These are phyloP conservation scores for Tolypocladium ophioglossoides DNA, from an alignment of 2,329 filamentous ascomycete genomes.

Conservation along the genomic window DNA sequence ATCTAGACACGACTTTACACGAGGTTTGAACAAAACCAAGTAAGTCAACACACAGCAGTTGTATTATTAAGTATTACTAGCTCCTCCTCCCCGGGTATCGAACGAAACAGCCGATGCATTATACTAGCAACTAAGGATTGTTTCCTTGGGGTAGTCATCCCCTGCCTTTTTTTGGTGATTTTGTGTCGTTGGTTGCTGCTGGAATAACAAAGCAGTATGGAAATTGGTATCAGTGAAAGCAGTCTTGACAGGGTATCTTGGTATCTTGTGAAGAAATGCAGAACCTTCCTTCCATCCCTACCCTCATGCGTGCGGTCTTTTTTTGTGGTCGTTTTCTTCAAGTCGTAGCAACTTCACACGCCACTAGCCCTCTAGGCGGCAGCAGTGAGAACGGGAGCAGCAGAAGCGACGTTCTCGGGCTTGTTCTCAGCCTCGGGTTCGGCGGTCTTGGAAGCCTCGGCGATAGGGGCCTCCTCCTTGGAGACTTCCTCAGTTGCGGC, in stretches of 20 bases:
- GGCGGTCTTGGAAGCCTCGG: constrained; percentile 13
- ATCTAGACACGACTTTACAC: too few relatives aligned
- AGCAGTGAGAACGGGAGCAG: constrained; percentile 38
- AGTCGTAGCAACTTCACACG: constrained; percentile 14
- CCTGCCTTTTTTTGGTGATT: constrained; percentile 12
- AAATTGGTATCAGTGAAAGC: constrained; percentile 34
- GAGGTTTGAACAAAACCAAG: neutral
- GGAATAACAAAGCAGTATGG: constrained; percentile 17
- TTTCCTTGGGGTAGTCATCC: neutral
- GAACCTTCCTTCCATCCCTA: constrained; percentile 38
- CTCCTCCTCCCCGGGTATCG: constrained; percentile 28
- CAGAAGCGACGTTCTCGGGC: constrained; percentile 27
- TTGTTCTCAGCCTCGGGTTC: constrained; percentile 28
- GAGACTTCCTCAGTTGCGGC: constrained; percentile 16
- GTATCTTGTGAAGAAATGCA: constrained; percentile 42
- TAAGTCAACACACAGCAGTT: constrained; percentile 22
- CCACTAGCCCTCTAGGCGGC: constrained; percentile 33
- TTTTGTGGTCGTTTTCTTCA: constrained; percentile 13
- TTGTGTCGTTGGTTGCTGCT: constrained; percentile 10
- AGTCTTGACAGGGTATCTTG: constrained; percentile 46
- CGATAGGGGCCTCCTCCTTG: constrained; percentile 21
- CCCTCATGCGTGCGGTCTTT: constrained; percentile 22
- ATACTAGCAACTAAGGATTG: constrained; percentile 12
- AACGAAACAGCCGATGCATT: constrained; percentile 21
- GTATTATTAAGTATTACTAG: constrained; percentile 36